Base-by-base conservation (phyloP, 2,329 filamentous ascomycete genomes). In the Hymenoscyphus salicellus region DNA sequence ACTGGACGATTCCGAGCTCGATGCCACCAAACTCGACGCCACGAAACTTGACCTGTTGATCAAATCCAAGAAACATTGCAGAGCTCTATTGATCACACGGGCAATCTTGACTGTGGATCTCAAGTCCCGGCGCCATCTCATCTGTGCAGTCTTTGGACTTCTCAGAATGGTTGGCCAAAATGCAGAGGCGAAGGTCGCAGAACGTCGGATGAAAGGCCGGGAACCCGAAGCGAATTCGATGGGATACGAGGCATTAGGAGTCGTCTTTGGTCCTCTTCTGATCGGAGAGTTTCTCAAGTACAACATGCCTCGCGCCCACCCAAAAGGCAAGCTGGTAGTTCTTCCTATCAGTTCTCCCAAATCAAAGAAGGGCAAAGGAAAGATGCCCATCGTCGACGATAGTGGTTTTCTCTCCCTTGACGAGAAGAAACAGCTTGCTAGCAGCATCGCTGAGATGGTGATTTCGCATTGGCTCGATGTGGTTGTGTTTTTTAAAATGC, bases 131-230 rank as follows among this genome's bases (percentile, higher is more conserved):
- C 80, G 87, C 28, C 85, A 89, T 57, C 77, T 90, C 3, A 86
- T 90, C 55, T 89, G 85, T 66, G 84, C 86, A 5, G 86, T 90
- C 0, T 87, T 90, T 72, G 88, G 87, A 0, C 78, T 90, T 14
- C 77, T 90, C 11, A 86, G 83, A 61, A 78, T 88, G 43, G 81
- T 90, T 63, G 87, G 86, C 1, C 78, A 83, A 30, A 77, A 81
- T 4, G 84, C 86, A 1, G 84, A 89, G 72, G 79, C 78, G 38
- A 76, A 81, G 0, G 79, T 80, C 4, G 78, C 82, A 30, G 82
- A 86, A 71, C 36, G 5, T 38, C 82, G 86, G 66, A 79, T 79
- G 20, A 75, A 77, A 11, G 83, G 84, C 5, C 77, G 78, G 43
- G 81, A 84, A 2, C 75, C 86, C 11, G 82, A 84, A 0, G 84